Conservation (phyloP, 2,329 filamentous ascomycete species). For the Colletotrichum scovillei region DNA sequence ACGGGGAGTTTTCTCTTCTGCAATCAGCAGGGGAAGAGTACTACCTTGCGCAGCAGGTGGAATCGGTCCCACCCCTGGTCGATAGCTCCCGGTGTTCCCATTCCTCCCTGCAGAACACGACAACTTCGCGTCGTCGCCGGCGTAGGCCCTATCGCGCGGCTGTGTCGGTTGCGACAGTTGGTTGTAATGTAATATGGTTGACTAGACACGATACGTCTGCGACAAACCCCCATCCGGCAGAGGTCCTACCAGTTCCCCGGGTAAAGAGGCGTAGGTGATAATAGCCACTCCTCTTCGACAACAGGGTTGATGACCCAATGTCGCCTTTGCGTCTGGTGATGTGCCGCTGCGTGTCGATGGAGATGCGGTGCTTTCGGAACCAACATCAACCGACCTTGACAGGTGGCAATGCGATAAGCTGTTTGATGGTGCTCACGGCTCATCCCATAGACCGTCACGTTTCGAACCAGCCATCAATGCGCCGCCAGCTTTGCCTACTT, state of each 20-base stretch:
- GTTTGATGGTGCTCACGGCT: neutral
- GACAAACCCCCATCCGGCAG: neutral
- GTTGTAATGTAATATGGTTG: neutral
- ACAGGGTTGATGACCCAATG: neutral
- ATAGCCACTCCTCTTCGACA: neutral
- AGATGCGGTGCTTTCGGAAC: neutral
- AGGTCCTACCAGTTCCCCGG: neutral
- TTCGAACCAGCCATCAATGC: slow-evolving; percentile 29
- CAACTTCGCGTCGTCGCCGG: slow-evolving; percentile 22
- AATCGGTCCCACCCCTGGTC: slow-evolving; percentile 18
- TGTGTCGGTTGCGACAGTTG: neutral
- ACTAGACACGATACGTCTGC: neutral
- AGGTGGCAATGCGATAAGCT: slow-evolving; percentile 19
- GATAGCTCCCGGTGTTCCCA: neutral
- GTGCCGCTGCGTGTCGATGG: slow-evolving; percentile 5
- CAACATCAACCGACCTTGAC: slow-evolving; percentile 9
- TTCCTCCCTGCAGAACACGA: neutral
- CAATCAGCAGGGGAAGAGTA: neutral
- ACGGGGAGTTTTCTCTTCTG: slow-evolving; percentile 5
- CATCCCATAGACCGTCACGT: slow-evolving; percentile 20
- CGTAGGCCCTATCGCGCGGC: slow-evolving; percentile 24
- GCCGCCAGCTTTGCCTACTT: neutral
- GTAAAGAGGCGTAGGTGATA: neutral
- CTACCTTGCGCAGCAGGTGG: neutral
- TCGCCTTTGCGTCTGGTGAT: slow-evolving; percentile 13